A percentile compares a stretch with the other conserved stretches of the same genome.
These are phyloP conservation scores for Lactarius quietus DNA, from an alignment of 768 basidiomycete genomes.

Conservation along the genomic window DNA sequence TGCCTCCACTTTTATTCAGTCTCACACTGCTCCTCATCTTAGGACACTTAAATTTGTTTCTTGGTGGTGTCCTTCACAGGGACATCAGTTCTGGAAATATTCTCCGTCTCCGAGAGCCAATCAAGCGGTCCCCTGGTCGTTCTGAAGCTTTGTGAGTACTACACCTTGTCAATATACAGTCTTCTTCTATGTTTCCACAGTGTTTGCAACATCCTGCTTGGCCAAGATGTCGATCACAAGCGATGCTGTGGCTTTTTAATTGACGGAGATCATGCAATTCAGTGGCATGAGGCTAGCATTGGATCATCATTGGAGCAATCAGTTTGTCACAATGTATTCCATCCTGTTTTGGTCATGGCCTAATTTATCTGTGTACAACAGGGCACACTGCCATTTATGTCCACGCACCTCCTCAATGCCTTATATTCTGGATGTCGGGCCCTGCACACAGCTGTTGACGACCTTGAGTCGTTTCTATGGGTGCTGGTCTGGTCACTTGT, in stretches of 20 bases:
- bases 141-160: neutral
- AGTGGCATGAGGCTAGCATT: neutral
- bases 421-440: neutral
- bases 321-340: neutral
- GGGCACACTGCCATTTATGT: conserved; percentile 2
- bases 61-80: neutral
- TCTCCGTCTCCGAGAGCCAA: neutral
- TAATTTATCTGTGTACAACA: neutral
- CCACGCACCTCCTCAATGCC: neutral
- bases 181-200: neutral
- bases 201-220: neutral
- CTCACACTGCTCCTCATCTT: neutral
- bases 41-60: conserved; percentile 4
- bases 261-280: neutral
- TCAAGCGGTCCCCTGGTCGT: neutral
- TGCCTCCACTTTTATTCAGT: neutral
- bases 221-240: neutral
- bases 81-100: neutral
- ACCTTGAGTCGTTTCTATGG: conserved; percentile 4
- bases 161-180: neutral
- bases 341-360: no score
- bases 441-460: neutral
- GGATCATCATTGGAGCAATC: neutral
- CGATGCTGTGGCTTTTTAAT: neutral
- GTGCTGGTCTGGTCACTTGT: neutral